A percentile compares a stretch with the other conserved stretches of the same genome.
These are phyloP conservation scores for Leccinum rimulosum DNA, from an alignment of 768 basidiomycete genomes.

Conservation along the genomic window DNA sequence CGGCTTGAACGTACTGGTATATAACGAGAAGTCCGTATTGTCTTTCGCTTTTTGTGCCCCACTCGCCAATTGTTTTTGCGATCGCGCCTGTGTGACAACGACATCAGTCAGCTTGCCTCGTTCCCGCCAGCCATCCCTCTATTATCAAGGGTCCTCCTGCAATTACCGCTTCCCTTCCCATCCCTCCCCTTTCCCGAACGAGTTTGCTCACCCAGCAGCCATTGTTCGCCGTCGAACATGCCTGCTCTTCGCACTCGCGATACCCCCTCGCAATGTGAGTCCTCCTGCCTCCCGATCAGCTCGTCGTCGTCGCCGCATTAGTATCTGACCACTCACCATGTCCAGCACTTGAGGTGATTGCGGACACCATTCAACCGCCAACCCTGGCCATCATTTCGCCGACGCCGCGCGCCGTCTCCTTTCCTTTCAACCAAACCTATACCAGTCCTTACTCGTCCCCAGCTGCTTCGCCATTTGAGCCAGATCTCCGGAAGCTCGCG, in stretches of 20 bases:
- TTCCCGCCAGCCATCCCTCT: conserved; percentile 43
- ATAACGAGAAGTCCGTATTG: conserved; percentile 56
- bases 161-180: conserved; percentile 24
- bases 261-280: conserved; percentile 54
- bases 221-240: conserved; percentile 48
- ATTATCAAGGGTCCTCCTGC: conserved; percentile 34
- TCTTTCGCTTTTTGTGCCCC: conserved; percentile 57
- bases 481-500: conserved; percentile 51
- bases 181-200: conserved; percentile 35
- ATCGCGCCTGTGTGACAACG: conserved; percentile 46
- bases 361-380: conserved; percentile 58
- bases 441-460: conserved; percentile 66
- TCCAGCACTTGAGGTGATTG: conserved; percentile 73
- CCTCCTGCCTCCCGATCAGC: not conserved
- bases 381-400: conserved; percentile 53
- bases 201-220: conserved; percentile 34
- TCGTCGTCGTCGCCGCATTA: conserved; percentile 2
- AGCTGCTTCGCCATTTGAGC: conserved; percentile 70
- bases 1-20: conserved; percentile 38
- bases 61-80: conserved; percentile 62
- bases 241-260: conserved; percentile 79
- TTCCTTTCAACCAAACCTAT: conserved; percentile 38
- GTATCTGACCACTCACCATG: conserved; percentile 15
- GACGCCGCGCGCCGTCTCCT: conserved; percentile 55
- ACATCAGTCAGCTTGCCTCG: conserved; percentile 42